phyloP scores from a whole-genome alignment of 306 rosid genomes.

The Malus fusca region DNA sequence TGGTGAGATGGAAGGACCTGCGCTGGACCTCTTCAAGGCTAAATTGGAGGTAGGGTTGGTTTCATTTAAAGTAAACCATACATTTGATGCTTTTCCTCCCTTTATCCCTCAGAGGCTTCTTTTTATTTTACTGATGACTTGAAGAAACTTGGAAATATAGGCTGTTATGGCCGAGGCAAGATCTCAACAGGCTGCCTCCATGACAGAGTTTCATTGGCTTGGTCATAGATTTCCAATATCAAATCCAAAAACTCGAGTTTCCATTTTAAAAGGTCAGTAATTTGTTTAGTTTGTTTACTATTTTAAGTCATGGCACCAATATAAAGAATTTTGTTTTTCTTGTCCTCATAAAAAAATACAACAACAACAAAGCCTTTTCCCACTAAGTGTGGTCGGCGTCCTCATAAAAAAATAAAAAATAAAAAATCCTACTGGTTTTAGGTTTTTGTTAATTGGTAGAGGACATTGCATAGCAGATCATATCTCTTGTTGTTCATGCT shows the following conservation, averaged over 20 bases:
- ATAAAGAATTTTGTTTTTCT: neutral
- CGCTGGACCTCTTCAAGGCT: conserved; percentile 90
- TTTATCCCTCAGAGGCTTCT: neutral
- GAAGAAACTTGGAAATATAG: conserved; percentile 34
- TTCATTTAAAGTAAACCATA: neutral
- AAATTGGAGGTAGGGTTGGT: conserved; percentile 76
- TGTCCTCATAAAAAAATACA: neutral
- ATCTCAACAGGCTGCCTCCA: conserved; percentile 99
- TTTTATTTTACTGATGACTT: neutral
- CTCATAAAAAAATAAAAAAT: neutral
- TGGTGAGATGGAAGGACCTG: conserved; percentile 99
- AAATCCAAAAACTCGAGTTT: conserved; percentile 92
- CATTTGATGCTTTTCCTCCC: neutral
- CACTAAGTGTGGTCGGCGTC: too few species aligned
- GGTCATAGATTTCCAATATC: conserved; percentile 91
- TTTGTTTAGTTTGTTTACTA: neutral
- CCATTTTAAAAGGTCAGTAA: conserved; percentile 78
- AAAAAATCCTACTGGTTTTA: too few species aligned
- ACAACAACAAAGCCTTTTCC: too few species aligned
- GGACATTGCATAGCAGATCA: too few species aligned
- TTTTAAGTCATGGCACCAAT: neutral
- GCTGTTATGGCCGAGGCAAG: conserved; percentile 99
- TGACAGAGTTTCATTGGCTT: conserved; percentile 97
- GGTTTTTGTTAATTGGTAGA: too few species aligned
- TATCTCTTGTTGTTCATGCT: neutral